These are phyloP conservation scores for Fusarium floridanum DNA, from an alignment of 2,329 filamentous ascomycete species.

Conservation along the genomic window DNA sequence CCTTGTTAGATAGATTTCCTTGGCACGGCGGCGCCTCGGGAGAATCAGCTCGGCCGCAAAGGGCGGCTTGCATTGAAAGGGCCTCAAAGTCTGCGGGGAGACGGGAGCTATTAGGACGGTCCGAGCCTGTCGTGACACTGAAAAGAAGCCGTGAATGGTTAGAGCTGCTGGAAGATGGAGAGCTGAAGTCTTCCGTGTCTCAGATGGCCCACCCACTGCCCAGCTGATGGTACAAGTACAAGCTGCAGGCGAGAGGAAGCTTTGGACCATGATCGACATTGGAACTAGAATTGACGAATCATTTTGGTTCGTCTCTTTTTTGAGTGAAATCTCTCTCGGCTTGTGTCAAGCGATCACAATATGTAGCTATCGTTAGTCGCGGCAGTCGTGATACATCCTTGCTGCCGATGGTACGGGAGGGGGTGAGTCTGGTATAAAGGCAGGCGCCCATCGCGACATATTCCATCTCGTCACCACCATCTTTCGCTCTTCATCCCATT, in stretches of 20 bases:
- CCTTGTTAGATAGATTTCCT: background rate
- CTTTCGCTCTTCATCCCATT: background rate
- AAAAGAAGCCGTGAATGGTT: constrained; percentile 1
- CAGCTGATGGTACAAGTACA: background rate
- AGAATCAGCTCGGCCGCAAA: constrained; percentile 1
- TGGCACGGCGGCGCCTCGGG: background rate
- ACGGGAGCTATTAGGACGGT: constrained; percentile 1
- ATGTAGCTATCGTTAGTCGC: background rate
- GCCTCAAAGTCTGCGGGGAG: constrained; percentile 4
- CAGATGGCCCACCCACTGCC: constrained; percentile 1
- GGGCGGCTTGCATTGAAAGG: background rate
- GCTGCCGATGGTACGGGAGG: background rate
- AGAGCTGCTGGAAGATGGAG: background rate
- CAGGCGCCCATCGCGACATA: background rate
- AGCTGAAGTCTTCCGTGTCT: constrained; percentile 21
- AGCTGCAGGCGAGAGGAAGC: background rate
- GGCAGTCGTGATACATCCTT: background rate
- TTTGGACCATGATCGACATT: constrained; percentile 10
- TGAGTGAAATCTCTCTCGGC: background rate
- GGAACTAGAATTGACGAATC: background rate
- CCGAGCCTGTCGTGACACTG: constrained; percentile 8
- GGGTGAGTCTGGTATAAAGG: constrained; percentile 2
- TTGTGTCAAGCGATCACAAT: constrained; percentile 7
- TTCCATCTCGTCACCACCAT: background rate
- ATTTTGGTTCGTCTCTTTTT: background rate